These are phyloP conservation scores for Eutypa lata DNA, from an alignment of 2,329 filamentous ascomycete species.

Conservation along the genomic window DNA sequence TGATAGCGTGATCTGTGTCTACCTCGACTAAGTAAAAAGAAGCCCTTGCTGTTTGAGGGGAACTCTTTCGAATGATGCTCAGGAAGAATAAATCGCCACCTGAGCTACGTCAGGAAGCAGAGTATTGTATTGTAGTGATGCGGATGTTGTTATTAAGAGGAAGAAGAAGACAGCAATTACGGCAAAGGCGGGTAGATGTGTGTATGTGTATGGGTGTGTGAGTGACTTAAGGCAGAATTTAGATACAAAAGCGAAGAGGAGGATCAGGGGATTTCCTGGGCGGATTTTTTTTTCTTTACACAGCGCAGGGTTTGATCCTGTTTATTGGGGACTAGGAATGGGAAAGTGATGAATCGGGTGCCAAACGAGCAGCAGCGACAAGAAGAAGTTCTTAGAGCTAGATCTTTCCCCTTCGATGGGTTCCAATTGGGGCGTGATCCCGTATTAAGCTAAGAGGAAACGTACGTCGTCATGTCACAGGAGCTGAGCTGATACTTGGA, in stretches of 20 bases:
- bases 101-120: not conserved
- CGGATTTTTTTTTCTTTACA: not conserved
- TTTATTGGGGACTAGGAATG: too few relatives aligned
- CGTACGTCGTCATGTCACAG: conserved; percentile 1
- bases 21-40: too few relatives aligned
- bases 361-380: too few relatives aligned
- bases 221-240: too few relatives aligned
- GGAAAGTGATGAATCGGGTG: too few relatives aligned
- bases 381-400: too few relatives aligned
- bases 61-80: not conserved
- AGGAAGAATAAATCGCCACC: not conserved
- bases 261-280: not conserved
- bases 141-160: not conserved
- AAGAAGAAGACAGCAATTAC: not conserved
- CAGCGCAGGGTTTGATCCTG: not conserved
- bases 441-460: not conserved
- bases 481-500: not conserved
- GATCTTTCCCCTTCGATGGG: not conserved
- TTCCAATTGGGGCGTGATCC: not conserved
- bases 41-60: too few relatives aligned
- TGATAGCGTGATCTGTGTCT: not conserved
- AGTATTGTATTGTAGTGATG: not conserved
- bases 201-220: too few relatives aligned
- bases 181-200: not conserved
- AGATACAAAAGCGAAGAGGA: not conserved